A percentile compares a stretch with the other conserved stretches of the same genome.
phyloP scores from a whole-genome alignment of 164 flowering plant genomes.

The Paratinospora sagittata region DNA sequence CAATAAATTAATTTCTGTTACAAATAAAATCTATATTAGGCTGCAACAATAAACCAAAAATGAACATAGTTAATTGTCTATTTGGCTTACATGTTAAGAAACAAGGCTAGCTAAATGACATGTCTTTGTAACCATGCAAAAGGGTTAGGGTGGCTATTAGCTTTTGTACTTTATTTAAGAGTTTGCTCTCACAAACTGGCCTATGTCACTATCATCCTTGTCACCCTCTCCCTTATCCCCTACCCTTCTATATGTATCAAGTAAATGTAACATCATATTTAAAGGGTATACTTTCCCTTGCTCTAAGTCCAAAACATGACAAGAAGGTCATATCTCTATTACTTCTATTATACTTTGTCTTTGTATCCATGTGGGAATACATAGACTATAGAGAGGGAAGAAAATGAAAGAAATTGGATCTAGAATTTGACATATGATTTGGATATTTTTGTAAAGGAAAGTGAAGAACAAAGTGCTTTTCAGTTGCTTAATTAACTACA shows the following conservation, averaged over 20 bases:
- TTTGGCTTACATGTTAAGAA: too few species aligned
- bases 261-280: not conserved
- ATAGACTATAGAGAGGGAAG: too few species aligned
- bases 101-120: not conserved
- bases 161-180: not conserved
- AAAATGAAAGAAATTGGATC: too few species aligned
- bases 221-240: not conserved
- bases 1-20: too few species aligned
- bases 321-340: too few species aligned
- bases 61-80: too few species aligned
- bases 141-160: not conserved
- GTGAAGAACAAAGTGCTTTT: not conserved
- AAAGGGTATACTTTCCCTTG: not conserved
- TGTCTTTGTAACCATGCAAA: not conserved
- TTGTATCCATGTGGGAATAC: not conserved
- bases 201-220: conserved; percentile 1
- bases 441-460: not conserved
- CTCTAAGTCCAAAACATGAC: not conserved
- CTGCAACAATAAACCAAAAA: too few species aligned
- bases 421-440: not conserved
- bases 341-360: not conserved
- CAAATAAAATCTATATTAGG: too few species aligned
- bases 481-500: too few species aligned
- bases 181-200: not conserved
- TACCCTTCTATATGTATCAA: not conserved